phyloP scores from a whole-genome alignment of 108 stramenopile species.

The Bacterosira constricta region DNA sequence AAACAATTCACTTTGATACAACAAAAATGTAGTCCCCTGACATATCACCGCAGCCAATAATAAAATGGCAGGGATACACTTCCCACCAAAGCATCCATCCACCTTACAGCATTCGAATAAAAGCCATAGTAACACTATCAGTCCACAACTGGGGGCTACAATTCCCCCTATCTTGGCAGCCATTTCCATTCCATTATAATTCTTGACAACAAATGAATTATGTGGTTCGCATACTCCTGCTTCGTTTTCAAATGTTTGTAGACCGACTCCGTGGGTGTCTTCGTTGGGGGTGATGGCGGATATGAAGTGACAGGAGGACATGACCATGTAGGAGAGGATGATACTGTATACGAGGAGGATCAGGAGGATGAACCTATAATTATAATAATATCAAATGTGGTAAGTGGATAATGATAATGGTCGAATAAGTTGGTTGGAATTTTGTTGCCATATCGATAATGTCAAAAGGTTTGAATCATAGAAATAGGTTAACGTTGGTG shows the following conservation, averaged over 20 bases:
- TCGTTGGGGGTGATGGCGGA: not conserved
- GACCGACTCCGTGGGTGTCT: constrained; percentile 18
- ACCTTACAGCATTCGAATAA: constrained; percentile 31
- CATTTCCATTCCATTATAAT: constrained; percentile 51
- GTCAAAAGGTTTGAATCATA: not conserved
- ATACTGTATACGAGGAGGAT: not conserved
- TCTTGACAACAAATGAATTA: constrained; percentile 25
- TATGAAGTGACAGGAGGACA: not conserved
- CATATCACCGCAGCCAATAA: constrained; percentile 4
- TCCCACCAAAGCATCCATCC: constrained; percentile 27
- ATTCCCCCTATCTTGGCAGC: constrained; percentile 36
- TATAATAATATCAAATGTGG: not conserved
- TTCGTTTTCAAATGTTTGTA: constrained; percentile 30
- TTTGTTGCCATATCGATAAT: not conserved
- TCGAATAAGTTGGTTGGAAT: too few species aligned
- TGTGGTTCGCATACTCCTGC: constrained; percentile 23
- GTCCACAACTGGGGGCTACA: constrained; percentile 20
- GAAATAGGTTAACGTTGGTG: not conserved
- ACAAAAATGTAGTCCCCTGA: constrained; percentile 44
- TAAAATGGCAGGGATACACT: constrained; percentile 27
- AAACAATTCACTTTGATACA: constrained; percentile 35
- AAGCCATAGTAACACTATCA: constrained; percentile 5
- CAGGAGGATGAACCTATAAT: not conserved
- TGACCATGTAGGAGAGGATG: not conserved
- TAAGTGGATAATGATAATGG: not conserved